phyloP scores from a whole-genome alignment of 805 yeast species.

The Starmerella stigmatis region DNA sequence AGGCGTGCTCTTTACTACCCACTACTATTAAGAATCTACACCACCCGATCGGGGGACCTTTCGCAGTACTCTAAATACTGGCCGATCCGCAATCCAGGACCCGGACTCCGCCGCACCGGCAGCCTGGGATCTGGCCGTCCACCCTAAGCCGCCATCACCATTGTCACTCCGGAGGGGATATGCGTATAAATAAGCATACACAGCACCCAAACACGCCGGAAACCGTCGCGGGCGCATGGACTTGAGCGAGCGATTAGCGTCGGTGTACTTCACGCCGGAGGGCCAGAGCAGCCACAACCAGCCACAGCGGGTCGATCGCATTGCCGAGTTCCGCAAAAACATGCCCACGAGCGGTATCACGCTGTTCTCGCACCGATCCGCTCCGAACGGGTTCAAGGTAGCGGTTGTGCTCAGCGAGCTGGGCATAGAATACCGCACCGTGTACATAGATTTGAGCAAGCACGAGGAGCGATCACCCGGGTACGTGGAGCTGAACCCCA shows the following conservation, averaged over 20 bases:
- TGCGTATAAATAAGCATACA: constrained; percentile 8
- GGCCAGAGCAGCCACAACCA: neutral
- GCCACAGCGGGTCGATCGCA: constrained; percentile 32
- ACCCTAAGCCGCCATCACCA: too few relatives aligned
- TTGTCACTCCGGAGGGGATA: neutral
- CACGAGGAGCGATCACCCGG: constrained; percentile 93
- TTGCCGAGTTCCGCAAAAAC: constrained; percentile 60
- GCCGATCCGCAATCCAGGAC: too few relatives aligned
- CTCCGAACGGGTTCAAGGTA: constrained; percentile 93
- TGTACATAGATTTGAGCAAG: constrained; percentile 69
- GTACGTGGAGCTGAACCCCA: constrained; percentile 87
- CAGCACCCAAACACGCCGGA: neutral
- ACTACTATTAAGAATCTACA: too few relatives aligned
- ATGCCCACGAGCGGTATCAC: constrained; percentile 78
- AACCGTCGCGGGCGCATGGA: constrained; percentile 9
- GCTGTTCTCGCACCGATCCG: constrained; percentile 71
- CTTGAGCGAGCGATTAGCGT: constrained; percentile 12
- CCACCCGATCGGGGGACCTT: too few relatives aligned
- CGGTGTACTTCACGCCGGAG: constrained; percentile 7
- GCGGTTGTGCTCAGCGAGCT: constrained; percentile 82
- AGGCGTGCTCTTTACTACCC: too few relatives aligned
- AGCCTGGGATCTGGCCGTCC: too few relatives aligned
- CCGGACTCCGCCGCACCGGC: too few relatives aligned
- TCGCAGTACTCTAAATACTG: too few relatives aligned
- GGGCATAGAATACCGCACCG: constrained; percentile 65